Evolutionary conservation across 768 basidiomycete species (phyloP).

Genomic region (Tylopilus felleus): DNA sequence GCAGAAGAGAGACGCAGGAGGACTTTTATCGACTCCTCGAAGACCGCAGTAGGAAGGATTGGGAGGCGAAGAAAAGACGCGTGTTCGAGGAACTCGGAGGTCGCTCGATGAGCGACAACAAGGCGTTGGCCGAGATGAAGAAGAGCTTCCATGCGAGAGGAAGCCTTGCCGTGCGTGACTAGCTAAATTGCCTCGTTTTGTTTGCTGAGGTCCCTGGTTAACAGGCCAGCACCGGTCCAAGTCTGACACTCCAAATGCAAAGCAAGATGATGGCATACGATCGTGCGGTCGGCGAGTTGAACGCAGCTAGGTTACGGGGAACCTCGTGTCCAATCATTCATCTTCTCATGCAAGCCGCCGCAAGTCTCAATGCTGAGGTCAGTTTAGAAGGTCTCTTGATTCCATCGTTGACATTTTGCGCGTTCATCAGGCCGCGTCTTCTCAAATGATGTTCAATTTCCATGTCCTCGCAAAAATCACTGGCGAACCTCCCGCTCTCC

Average conservation of each 20-base stretch:
- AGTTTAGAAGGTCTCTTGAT: background rate
- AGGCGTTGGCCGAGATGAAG: slow-evolving; percentile 55
- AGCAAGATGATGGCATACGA: slow-evolving; percentile 97
- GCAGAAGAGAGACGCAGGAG: slow-evolving; percentile 77
- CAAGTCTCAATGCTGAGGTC: slow-evolving; percentile 57
- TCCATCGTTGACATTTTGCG: slow-evolving; percentile 4
- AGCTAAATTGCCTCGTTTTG: background rate
- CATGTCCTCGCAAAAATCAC: slow-evolving; percentile 76
- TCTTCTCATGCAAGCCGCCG: slow-evolving; percentile 63
- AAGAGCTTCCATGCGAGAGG: slow-evolving; percentile 60
- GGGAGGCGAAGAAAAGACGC: slow-evolving; percentile 87
- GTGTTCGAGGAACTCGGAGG: slow-evolving; percentile 89
- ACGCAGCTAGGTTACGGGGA: slow-evolving; percentile 66
- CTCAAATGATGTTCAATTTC: slow-evolving; percentile 67
- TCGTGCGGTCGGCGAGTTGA: slow-evolving; percentile 73
- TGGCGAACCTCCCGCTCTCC: slow-evolving; percentile 67
- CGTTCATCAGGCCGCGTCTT: slow-evolving; percentile 41
- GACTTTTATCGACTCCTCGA: slow-evolving; percentile 82
- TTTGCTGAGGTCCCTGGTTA: slow-evolving; percentile 6
- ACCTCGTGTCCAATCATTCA: slow-evolving; percentile 77
- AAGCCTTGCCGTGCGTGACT: slow-evolving; percentile 45
- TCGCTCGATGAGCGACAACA: slow-evolving; percentile 52
- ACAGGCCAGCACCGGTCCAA: slow-evolving; percentile 48
- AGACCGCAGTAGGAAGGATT: slow-evolving; percentile 70
- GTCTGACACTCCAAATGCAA: slow-evolving; percentile 75